Percentiles rank a stretch among this genome's conserved stretches.
phyloP scores from a whole-genome alignment of 306 rosid species.

The Vicia villosa region DNA sequence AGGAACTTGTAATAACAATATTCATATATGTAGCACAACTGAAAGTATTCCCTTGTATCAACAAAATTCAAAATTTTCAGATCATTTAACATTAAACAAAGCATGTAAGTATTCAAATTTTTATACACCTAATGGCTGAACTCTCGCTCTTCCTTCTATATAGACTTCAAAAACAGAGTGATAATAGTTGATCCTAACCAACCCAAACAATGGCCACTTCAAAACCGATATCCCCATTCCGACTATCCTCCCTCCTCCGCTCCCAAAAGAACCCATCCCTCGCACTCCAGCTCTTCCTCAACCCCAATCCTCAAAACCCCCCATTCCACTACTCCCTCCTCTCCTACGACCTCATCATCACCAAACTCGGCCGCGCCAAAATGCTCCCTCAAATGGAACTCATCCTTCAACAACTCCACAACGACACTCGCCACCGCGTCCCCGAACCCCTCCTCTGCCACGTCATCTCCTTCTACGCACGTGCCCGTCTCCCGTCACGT shows the following conservation, averaged over 20 bases:
- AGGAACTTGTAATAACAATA: too few relatives aligned
- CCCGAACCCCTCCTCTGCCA: conserved; percentile 71
- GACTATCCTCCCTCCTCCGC: conserved; percentile 77
- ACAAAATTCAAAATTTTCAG: too few relatives aligned
- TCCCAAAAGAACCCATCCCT: conserved; percentile 58
- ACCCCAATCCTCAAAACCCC: conserved; percentile 54
- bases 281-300: conserved; percentile 68
- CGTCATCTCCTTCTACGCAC: conserved; percentile 66
- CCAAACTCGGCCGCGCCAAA: conserved; percentile 77
- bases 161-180: too few relatives aligned
- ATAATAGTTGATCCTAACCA: too few relatives aligned
- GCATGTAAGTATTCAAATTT: too few relatives aligned
- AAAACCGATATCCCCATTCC: conserved; percentile 63
- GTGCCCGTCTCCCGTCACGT: conserved; percentile 59
- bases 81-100: too few relatives aligned
- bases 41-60: too few relatives aligned
- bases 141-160: too few relatives aligned
- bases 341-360: conserved; percentile 76
- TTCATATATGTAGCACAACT: too few relatives aligned
- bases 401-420: conserved; percentile 55
- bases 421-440: conserved; percentile 52
- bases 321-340: conserved; percentile 60
- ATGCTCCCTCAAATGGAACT: conserved; percentile 76
- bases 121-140: too few relatives aligned
- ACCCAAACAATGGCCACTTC: conserved; percentile 52